These are phyloP conservation scores for Aechmea fasciata DNA, from an alignment of 176 grass and related monocot genomes.

Conservation along the genomic window DNA sequence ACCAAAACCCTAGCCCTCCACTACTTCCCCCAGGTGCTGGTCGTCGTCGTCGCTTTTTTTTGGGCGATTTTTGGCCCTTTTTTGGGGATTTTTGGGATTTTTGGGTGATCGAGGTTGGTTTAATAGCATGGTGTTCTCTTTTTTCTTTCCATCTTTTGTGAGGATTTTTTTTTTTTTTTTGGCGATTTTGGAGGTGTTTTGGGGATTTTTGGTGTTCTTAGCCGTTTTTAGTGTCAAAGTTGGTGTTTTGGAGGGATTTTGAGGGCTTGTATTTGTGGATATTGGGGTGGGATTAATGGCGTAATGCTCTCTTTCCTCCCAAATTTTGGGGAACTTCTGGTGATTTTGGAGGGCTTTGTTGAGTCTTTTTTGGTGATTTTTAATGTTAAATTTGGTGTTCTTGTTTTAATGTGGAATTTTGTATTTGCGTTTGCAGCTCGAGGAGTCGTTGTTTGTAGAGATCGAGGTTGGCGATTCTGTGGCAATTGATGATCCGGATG, in stretches of 20 bases:
- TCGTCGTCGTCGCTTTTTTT: neutral
- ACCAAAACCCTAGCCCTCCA: constrained; percentile 40
- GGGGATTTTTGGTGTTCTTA: neutral
- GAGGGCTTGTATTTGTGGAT: too few relatives aligned
- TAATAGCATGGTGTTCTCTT: too few relatives aligned
- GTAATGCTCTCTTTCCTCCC: too few relatives aligned
- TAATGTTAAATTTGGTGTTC: neutral
- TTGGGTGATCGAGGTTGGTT: too few relatives aligned
- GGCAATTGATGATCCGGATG: constrained; percentile 44
- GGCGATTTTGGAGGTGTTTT: too few relatives aligned
- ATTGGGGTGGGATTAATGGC: too few relatives aligned
- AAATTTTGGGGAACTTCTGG: too few relatives aligned
- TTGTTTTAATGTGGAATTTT: neutral
- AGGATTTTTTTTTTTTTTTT: too few relatives aligned
- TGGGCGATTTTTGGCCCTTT: neutral
- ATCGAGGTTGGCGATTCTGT: constrained; percentile 52
- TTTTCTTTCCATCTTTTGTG: too few relatives aligned
- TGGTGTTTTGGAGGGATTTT: too few relatives aligned
- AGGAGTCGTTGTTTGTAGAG: constrained; percentile 40
- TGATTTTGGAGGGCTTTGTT: too few relatives aligned
- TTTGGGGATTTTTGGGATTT: neutral
- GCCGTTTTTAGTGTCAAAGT: too few relatives aligned
- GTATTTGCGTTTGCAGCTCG: constrained; percentile 25
- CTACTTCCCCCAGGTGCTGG: constrained; percentile 46
- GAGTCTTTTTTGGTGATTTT: neutral